These are phyloP conservation scores for Podila epigama DNA, from an alignment of 192 early-diverging fungal species.

Conservation along the genomic window DNA sequence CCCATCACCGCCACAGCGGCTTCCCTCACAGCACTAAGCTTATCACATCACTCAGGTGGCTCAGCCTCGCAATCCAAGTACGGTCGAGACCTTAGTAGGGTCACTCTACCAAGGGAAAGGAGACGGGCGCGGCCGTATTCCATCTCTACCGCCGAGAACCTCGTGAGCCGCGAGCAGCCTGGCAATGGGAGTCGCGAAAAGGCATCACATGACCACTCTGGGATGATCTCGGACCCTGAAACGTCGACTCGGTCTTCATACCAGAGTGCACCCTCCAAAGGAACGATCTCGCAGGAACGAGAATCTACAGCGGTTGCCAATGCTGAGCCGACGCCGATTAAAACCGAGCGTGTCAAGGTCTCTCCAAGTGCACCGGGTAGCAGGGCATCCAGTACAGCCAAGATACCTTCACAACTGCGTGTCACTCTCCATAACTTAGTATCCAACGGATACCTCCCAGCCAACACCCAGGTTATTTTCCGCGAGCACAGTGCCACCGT, in stretches of 20 bases:
- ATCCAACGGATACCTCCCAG: slow-evolving; percentile 40
- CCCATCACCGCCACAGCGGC: slow-evolving; percentile 37
- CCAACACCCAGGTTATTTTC: slow-evolving; percentile 31
- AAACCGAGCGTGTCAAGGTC: neutral
- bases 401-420: slow-evolving; percentile 22
- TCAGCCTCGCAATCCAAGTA: neutral
- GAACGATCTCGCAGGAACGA: neutral
- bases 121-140: slow-evolving; percentile 20
- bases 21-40: slow-evolving; percentile 31
- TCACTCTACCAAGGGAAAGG: slow-evolving; percentile 26
- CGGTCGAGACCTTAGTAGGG: slow-evolving; percentile 18
- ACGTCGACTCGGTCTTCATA: neutral
- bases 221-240: slow-evolving; percentile 25
- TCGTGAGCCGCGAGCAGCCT: neutral
- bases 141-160: slow-evolving; percentile 17
- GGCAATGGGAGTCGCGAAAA: neutral
- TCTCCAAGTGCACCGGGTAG: neutral
- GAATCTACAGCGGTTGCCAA: neutral
- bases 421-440: slow-evolving; percentile 45
- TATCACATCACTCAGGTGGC: slow-evolving; percentile 2
- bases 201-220: slow-evolving; percentile 10
- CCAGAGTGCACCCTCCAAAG: neutral
- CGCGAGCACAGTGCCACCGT: slow-evolving; percentile 43
- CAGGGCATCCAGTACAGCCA: neutral
- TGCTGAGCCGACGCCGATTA: neutral